Evolutionary conservation across 345 rosid species (phyloP).

Genomic region (Rhizophora mangle): DNA sequence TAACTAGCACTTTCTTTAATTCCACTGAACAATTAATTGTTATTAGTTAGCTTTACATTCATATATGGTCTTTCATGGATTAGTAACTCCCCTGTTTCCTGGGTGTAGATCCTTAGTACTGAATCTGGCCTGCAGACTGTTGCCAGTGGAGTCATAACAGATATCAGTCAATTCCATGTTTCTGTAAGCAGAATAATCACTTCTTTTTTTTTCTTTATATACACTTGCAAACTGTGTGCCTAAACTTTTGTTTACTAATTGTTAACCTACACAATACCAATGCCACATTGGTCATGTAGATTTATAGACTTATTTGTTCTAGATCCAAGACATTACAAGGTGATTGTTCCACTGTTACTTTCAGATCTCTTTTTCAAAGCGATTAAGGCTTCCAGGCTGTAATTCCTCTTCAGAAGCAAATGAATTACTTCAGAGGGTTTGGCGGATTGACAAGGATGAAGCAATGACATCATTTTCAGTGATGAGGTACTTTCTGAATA

Average conservation of each 20-base stretch:
- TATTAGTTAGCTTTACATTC: background rate
- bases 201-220: background rate
- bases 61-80: background rate
- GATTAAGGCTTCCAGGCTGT: slow-evolving; percentile 71
- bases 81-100: background rate
- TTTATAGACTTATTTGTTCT: slow-evolving; percentile 5
- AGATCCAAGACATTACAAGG: slow-evolving; percentile 11
- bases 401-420: slow-evolving; percentile 41
- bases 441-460: slow-evolving; percentile 90
- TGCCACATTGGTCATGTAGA: background rate
- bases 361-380: slow-evolving; percentile 81
- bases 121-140: slow-evolving; percentile 52
- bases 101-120: slow-evolving; percentile 62
- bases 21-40: background rate
- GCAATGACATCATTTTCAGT: slow-evolving; percentile 66
- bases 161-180: slow-evolving; percentile 62
- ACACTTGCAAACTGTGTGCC: background rate
- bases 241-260: slow-evolving; percentile 7
- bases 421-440: slow-evolving; percentile 54
- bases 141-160: slow-evolving; percentile 74
- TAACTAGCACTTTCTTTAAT: background rate
- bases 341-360: slow-evolving; percentile 23
- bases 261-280: background rate
- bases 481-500: slow-evolving; percentile 63
- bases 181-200: slow-evolving; percentile 51